A percentile compares a stretch with the other conserved stretches of the same genome.
These are phyloP conservation scores for Galerina marginata DNA, from an alignment of 768 basidiomycete species.

Conservation along the genomic window DNA sequence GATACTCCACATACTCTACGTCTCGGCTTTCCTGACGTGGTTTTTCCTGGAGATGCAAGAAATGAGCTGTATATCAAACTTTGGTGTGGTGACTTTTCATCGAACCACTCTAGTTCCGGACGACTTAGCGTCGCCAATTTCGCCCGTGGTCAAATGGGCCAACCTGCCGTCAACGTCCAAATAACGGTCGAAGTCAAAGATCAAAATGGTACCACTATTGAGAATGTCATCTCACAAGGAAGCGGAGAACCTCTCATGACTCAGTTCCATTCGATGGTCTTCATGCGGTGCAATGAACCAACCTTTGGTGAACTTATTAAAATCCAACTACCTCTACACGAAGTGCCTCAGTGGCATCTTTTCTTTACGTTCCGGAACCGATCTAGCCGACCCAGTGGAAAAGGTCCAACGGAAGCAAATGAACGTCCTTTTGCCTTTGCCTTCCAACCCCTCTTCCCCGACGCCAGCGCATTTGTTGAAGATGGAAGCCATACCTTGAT, in stretches of 20 bases:
- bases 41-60: constrained; percentile 89
- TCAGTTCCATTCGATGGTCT: constrained; percentile 90
- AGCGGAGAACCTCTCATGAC: constrained; percentile 83
- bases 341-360: constrained; percentile 82
- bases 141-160: constrained; percentile 60
- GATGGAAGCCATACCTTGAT: constrained; percentile 89
- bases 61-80: constrained; percentile 97
- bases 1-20: constrained; percentile 83
- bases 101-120: constrained; percentile 51
- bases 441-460: constrained; percentile 85
- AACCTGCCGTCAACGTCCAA: constrained; percentile 75
- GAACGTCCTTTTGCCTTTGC: constrained; percentile 93
- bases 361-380: constrained; percentile 94
- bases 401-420: constrained; percentile 42
- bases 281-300: constrained; percentile 84
- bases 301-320: constrained; percentile 96
- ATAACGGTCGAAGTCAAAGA: constrained; percentile 89
- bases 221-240: constrained; percentile 79
- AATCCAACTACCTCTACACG: constrained; percentile 71
- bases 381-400: constrained; percentile 43
- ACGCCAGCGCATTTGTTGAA: constrained; percentile 77
- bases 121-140: constrained; percentile 68
- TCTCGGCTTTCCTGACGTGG: constrained; percentile 95
- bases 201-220: constrained; percentile 68
- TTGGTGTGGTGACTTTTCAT: constrained; percentile 89